Conservation (phyloP, 1,284 basidiomycete genomes). For the Ganoderma multipileum region DNA sequence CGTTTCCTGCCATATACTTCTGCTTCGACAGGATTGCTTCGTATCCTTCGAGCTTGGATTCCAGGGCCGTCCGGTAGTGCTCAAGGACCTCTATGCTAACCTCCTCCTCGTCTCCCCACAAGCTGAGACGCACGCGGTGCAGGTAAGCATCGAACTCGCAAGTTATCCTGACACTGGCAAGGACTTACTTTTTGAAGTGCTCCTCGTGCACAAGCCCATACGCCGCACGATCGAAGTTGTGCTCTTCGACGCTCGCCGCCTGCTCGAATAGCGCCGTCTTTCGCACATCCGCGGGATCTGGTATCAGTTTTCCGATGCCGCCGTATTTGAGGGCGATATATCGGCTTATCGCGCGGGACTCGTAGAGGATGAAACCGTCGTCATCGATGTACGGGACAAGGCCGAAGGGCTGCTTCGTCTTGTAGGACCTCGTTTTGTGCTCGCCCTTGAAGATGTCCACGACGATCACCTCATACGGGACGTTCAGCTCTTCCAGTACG, state of each 20-base stretch:
- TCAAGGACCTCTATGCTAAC: conserved; percentile 27
- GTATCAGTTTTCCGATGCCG: conserved; percentile 44
- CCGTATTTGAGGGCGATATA: conserved; percentile 55
- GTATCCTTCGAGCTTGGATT: conserved; percentile 50
- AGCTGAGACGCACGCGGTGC: not conserved
- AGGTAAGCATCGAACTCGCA: not conserved
- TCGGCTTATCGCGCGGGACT: conserved; percentile 60
- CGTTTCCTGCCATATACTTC: conserved; percentile 55
- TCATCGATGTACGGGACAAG: conserved; percentile 68
- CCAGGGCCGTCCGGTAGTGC: conserved; percentile 34
- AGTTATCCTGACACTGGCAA: not conserved
- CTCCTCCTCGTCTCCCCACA: not conserved
- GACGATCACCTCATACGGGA: conserved; percentile 54
- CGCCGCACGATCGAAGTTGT: conserved; percentile 57
- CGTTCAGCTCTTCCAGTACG: conserved; percentile 55
- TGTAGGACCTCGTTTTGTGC: conserved; percentile 53
- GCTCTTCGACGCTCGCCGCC: conserved; percentile 57
- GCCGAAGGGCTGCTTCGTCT: conserved; percentile 66
- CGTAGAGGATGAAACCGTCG: conserved; percentile 53
- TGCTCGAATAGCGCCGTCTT: conserved; percentile 59
- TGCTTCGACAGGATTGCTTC: conserved; percentile 52
- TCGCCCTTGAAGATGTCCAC: conserved; percentile 52
- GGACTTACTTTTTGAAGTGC: conserved; percentile 51
- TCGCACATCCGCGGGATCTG: conserved; percentile 38
- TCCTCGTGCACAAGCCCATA: conserved; percentile 49